Evolutionary conservation across 2,329 filamentous ascomycete genomes (phyloP).

Genomic region (Neospermospora avenae): DNA sequence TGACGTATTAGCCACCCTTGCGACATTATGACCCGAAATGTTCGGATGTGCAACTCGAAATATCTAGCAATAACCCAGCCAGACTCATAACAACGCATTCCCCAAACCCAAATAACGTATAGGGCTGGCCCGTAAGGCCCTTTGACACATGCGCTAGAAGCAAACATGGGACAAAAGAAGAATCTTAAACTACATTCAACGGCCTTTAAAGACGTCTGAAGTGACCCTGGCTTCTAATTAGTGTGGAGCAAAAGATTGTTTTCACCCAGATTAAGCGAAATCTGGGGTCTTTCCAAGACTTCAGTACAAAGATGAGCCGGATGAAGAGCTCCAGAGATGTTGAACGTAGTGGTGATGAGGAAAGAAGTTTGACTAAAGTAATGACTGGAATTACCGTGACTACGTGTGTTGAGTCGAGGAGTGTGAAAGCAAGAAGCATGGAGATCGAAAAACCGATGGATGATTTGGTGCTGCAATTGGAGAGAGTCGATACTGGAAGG

Average conservation of each 20-base stretch:
- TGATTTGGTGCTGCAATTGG: background rate
- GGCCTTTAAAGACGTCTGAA: background rate
- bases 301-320: background rate
- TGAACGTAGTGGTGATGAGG: background rate
- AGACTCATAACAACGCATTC: no score
- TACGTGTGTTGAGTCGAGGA: background rate
- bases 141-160: background rate
- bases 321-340: background rate
- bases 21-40: no score
- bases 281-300: background rate
- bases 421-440: no score
- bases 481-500: background rate
- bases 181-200: background rate
- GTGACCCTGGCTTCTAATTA: background rate
- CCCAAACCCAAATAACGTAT: no score
- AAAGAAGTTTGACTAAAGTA: background rate
- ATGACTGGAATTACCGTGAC: no score
- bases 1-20: no score
- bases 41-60: no score
- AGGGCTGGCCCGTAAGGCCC: no score
- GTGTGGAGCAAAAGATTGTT: background rate
- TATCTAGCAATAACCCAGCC: no score
- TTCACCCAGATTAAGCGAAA: background rate
- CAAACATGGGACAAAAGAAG: background rate
- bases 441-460: background rate